phyloP scores from a whole-genome alignment of 1,139 yeast genomes.

The Keqinozyma sinolaborantium region DNA sequence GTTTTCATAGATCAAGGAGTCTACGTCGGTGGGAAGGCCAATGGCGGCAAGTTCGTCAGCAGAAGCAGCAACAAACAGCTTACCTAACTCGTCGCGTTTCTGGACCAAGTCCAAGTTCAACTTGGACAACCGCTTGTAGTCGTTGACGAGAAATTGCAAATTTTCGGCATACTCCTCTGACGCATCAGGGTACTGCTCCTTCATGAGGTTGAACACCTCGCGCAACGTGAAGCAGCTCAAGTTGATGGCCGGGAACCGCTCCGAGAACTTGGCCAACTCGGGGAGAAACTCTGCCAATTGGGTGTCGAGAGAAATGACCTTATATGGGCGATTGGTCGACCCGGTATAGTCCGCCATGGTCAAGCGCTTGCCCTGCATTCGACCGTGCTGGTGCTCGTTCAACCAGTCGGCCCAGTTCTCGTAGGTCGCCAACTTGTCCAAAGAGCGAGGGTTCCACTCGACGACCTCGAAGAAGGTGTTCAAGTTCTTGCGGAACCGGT shows the following conservation, averaged over 20 bases:
- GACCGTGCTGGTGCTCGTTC: constrained; percentile 8
- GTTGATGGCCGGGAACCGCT: constrained; percentile 6
- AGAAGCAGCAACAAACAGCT: constrained; percentile 7
- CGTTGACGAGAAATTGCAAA: constrained; percentile 8
- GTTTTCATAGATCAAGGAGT: constrained; percentile 4
- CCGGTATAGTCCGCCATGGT: constrained; percentile 11
- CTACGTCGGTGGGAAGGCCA: constrained; percentile 5
- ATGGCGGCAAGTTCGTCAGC: constrained; percentile 4
- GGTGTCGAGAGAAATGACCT: constrained; percentile 6
- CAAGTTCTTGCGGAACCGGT: constrained; percentile 3
- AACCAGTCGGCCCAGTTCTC: constrained; percentile 16
- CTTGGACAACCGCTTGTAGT: constrained; percentile 8
- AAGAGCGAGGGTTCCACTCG: constrained; percentile 7
- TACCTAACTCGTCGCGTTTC: constrained; percentile 6
- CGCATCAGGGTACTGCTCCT: constrained; percentile 2
- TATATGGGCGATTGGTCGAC: constrained; percentile 9
- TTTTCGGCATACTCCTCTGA: constrained; percentile 11
- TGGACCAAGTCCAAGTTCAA: constrained; percentile 5
- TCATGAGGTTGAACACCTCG: constrained; percentile 5
- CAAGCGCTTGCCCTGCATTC: constrained; percentile 3
- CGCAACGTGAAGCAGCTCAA: constrained; percentile 5
- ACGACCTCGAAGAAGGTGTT: constrained; percentile 6
- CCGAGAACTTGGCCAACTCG: constrained; percentile 7
- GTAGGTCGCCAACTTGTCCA: constrained; percentile 7
- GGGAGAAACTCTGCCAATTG: constrained; percentile 11